Base-by-base conservation (phyloP, 176 grass and related monocot species). In the Aegilops longissima region DNA sequence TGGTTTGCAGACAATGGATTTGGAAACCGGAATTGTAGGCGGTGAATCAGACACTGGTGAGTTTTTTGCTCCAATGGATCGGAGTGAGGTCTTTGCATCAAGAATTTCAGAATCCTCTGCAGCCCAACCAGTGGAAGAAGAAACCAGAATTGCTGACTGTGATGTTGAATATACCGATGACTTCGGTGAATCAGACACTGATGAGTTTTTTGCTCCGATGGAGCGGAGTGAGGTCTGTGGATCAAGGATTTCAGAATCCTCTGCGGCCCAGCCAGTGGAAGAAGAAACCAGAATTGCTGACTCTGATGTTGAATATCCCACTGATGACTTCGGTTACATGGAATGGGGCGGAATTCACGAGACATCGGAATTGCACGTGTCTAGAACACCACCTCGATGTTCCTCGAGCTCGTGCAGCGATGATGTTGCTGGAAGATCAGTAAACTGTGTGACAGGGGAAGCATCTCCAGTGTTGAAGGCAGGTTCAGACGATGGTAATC, bases 91-190 rank as follows among this genome's bases (percentile, higher is more conserved):
- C 29, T 56, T 4, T 38, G n/a, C 21, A n/a, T 8, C 80, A 70
- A 78, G 23, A 78, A 86, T 59, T 47, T 18, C 18, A 36, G 71
- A 66, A 40, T 31, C 47, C 3, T 47, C 47, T 61, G 42, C 5
- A 2, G 47, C 8, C 4, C 88, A 36, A 4, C 35, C 61, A 76
- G 29, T 44, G 58, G 74, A 38, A 47, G 59, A 70, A 51, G 39
- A 70, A 59, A 56, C 20, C 18, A 65, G 27, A 36, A 33, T 29
- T 44, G 24, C 11, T 6, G 80, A 5, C 12, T 6, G 4, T 70
- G 78, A 70, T 85, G 29, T 44, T 45, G 73, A 86, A 44, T 83
- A 58, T 72, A 63, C 71, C 33, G 75, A 90, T 56, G 73, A 90
- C 18, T 9, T 84, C 11, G 82, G 38, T 18, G 51, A 34, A 21